Base-by-base conservation (phyloP, 495 filamentous ascomycete species). In the Parathielavia appendiculata region DNA sequence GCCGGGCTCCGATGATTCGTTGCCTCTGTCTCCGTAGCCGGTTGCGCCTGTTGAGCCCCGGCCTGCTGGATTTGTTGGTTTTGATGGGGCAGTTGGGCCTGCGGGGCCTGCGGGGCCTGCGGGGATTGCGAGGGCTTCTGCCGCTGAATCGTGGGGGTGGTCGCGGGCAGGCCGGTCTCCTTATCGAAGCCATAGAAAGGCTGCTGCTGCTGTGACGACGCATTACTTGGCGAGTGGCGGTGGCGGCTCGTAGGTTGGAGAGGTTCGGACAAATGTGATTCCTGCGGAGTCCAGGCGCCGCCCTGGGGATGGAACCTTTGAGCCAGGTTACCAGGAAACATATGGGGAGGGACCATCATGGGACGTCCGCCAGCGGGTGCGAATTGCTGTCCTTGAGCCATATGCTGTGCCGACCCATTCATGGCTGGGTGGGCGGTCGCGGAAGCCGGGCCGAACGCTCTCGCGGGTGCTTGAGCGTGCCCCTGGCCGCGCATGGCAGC, bases 251-350 rank as follows among this genome's bases (percentile, higher is more conserved):
- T 64, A 13, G 67, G 58, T 26, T 73, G 69, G n/a, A 79, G 68
- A 47, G 77, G 77, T 46, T 74, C 69, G 0, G 72, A 52, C 12
- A 79, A 66, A 47, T 73, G 70, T 8, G 76, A 79, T 58, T 79
- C 74, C 52, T 79, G 72, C 22, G 70, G 40, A 30, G 69, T 73
- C 77, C 77, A 79, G 41, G 65, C 62, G 54, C 61, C 63, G 44
- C 62, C 58, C 57, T 69, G 71, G 10, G 65, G 62, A 54, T 66
- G 64, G 22, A 74, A 64, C 35, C 63, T 56, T 16, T 67, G 62
- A 2, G 59, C 44, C 44, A 68, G 54, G 46, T 70, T 68, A 3
- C 56, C 64, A 9, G 59, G 63, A 51, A 66, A 52, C 58, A 63
- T 61, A 19, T 64, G 59, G 12, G 68, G 62, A 22, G 57, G 61